phyloP scores from a whole-genome alignment of 768 basidiomycete genomes.

The Tephrocybe sp. region DNA sequence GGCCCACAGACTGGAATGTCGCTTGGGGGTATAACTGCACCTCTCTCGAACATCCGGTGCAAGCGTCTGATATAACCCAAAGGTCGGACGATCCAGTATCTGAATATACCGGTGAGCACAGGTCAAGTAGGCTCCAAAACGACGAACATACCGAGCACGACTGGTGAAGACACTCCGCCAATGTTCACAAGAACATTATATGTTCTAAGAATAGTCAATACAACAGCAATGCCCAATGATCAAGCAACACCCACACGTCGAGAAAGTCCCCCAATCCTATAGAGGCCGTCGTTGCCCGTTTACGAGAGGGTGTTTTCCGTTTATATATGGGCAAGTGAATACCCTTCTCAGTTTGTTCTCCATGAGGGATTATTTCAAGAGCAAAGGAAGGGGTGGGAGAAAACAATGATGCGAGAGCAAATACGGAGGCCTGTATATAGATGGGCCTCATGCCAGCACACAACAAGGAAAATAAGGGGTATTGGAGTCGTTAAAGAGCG shows the following conservation, averaged over 20 bases:
- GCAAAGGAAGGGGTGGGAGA: constrained; percentile 1
- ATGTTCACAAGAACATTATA: constrained; percentile 62
- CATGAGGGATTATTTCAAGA: constrained; percentile 3
- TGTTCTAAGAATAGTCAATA: constrained; percentile 36
- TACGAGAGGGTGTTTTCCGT: constrained; percentile 16
- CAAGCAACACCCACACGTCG: constrained; percentile 50
- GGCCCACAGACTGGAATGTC: constrained; percentile 43
- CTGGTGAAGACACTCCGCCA: constrained; percentile 47
- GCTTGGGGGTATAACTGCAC: constrained; percentile 50
- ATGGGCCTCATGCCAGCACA: constrained; percentile 8
- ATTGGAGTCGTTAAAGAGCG: constrained; percentile 1
- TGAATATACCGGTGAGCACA: constrained; percentile 18
- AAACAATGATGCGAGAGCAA: constrained; percentile 7
- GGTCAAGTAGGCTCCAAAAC: neutral
- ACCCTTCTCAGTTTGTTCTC: constrained; percentile 27
- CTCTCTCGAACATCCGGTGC: constrained; percentile 34
- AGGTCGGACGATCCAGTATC: constrained; percentile 80
- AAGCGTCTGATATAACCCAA: constrained; percentile 66
- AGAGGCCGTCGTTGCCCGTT: constrained; percentile 33
- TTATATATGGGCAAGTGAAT: constrained; percentile 37
- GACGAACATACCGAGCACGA: constrained; percentile 54
- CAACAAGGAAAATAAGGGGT: neutral
- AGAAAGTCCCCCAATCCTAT: constrained; percentile 59
- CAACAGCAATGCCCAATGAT: neutral
- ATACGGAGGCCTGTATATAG: constrained; percentile 1